Evolutionary conservation across 2,329 filamentous ascomycete species (phyloP), one percentile per base, ranked within the genome.

Genomic region (Cercospora canescens): DNA sequence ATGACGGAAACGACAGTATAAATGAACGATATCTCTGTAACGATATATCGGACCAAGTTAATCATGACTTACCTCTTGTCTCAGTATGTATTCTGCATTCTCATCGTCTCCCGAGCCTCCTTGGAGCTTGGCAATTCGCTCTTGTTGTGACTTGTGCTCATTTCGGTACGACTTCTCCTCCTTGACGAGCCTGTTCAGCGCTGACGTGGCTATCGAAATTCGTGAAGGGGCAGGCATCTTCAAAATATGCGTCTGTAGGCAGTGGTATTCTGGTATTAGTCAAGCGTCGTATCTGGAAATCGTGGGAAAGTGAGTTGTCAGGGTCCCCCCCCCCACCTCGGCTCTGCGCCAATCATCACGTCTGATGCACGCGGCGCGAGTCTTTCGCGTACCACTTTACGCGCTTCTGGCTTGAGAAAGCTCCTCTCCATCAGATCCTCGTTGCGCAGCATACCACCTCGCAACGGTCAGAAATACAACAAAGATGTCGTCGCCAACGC

Each of bases 131-230:
- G 86, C 81, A 70, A 96, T 86, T 64, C 91, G 87, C 67, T 86
- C 85, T 73, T 91, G 85, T 77, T 98, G 94, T 70, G 89, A 84
- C 69, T 86, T 83, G 21, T 94, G 86, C 79, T 99, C 95, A 76
- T 91, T 91, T 83, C 94, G 91, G 82, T 99, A 98, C 74, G 90
- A 94, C 41, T 86, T 84, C 79, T 97, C 92, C 80, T 99, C 95
- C 80, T 96, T 97, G 71, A 97, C 87, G 56, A 98, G 87, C 66
- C 95, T 92, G 73, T 87, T 84, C 71, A 98, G 88, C 21, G 92
- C 88, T 68, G 89, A 87, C 26, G 92, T 95, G 52, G 91, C 89
- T 76, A 97, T 95, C 74, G 87, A 80, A 77, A 97, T 88, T 72
- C 89, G 86, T 1, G 89, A 89, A 52, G 91, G 91, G 34, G 92